Evolutionary conservation across 163 green algal genomes (phyloP).

Genomic region (Scenedesmus sp.): DNA sequence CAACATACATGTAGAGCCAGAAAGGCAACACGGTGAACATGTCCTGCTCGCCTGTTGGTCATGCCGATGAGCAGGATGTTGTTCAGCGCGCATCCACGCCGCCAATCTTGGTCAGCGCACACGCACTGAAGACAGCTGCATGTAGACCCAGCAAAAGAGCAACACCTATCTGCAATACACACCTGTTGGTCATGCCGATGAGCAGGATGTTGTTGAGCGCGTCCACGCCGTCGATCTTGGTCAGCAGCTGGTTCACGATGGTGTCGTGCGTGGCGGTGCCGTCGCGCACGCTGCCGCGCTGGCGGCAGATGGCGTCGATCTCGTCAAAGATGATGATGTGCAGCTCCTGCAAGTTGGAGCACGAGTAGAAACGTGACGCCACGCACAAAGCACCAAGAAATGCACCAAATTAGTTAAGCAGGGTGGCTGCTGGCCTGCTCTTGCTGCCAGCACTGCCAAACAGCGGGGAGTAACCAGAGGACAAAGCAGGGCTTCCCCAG

Average conservation of each 20-base stretch:
- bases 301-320: constrained; percentile 99
- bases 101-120: constrained; percentile 97
- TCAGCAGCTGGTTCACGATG: constrained; percentile 99
- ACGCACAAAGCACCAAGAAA: neutral
- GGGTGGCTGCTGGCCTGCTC: neutral
- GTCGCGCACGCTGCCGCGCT: constrained; percentile 86
- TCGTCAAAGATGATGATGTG: constrained; percentile 99
- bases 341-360: constrained; percentile 79
- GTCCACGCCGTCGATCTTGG: constrained; percentile 99
- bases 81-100: constrained; percentile 98
- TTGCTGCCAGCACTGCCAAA: neutral
- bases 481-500: too few relatives aligned
- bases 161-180: too few relatives aligned
- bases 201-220: constrained; percentile 99
- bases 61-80: constrained; percentile 99
- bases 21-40: too few relatives aligned
- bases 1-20: too few relatives aligned
- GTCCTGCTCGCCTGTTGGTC: constrained; percentile 80
- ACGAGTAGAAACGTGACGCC: too few relatives aligned
- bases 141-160: too few relatives aligned
- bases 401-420: neutral
- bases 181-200: constrained; percentile 96
- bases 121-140: too few relatives aligned
- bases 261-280: constrained; percentile 97
- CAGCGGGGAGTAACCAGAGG: neutral